Evolutionary conservation across 2,329 filamentous ascomycete genomes (phyloP).

Genomic region (Magnaporthales sp.): DNA sequence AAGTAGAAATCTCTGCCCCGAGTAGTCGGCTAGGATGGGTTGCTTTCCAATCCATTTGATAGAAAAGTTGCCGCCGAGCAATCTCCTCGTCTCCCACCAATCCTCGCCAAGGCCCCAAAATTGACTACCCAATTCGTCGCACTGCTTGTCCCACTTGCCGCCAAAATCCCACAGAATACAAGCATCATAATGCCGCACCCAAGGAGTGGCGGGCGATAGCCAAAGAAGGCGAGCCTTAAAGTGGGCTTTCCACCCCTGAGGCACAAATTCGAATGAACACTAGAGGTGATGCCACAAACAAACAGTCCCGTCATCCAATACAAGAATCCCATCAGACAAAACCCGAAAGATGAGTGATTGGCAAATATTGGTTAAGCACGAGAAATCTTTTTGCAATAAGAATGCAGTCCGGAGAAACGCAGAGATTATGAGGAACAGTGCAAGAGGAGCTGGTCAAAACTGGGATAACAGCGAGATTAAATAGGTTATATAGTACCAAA

Average conservation of each 20-base stretch:
- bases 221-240: neutral
- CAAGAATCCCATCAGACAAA: neutral
- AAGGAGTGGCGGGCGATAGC: neutral
- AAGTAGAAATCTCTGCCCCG: too few species aligned
- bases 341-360: neutral
- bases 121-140: neutral
- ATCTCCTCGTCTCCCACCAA: neutral
- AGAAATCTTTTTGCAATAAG: neutral
- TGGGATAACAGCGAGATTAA: conserved; percentile 3
- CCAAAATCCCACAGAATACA: neutral
- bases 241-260: neutral
- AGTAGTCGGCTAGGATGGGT: too few species aligned
- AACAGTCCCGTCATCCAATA: neutral
- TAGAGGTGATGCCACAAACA: neutral
- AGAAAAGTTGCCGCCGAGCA: neutral
- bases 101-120: neutral
- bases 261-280: neutral
- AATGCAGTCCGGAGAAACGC: neutral
- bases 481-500: conserved; percentile 2
- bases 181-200: neutral
- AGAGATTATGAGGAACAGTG: conserved; percentile 1
- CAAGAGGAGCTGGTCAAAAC: neutral
- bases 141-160: neutral
- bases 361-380: neutral
- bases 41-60: neutral